A percentile compares a stretch with the other conserved stretches of the same genome.
Evolutionary conservation across 2,329 filamentous ascomycete genomes (phyloP).

Genomic region (Thermothelomyces thermophilus): DNA sequence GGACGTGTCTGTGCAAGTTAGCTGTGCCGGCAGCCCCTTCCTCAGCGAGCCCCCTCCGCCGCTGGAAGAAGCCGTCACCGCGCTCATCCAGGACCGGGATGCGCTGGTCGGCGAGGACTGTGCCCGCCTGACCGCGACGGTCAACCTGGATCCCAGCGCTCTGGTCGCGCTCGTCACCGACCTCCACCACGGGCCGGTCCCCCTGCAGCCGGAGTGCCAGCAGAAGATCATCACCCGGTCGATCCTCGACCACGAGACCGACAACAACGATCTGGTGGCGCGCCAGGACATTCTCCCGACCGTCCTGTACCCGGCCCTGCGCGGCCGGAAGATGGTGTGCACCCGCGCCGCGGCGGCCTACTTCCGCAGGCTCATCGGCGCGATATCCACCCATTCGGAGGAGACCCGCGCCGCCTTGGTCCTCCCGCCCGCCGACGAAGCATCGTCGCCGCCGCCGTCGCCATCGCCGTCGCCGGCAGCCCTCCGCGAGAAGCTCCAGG

Average conservation of each 20-base stretch:
- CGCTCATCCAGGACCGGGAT: constrained; percentile 21
- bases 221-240: constrained; percentile 53
- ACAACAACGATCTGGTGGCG: constrained; percentile 44
- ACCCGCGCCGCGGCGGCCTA: constrained; percentile 58
- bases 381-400: constrained; percentile 57
- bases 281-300: constrained; percentile 34
- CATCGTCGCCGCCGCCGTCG: too few relatives aligned
- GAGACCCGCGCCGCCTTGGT: constrained; percentile 51
- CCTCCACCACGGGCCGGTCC: constrained; percentile 51
- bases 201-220: constrained; percentile 39
- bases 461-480: not conserved
- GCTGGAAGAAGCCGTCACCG: constrained; percentile 21
- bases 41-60: constrained; percentile 18
- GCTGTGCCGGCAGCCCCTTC: constrained; percentile 26
- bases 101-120: constrained; percentile 23
- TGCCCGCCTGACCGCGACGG: constrained; percentile 26
- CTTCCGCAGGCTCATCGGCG: constrained; percentile 60
- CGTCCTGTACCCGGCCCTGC: constrained; percentile 57
- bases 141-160: constrained; percentile 63
- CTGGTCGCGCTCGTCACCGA: constrained; percentile 68
- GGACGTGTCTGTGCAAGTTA: constrained; percentile 23
- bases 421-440: constrained; percentile 30
- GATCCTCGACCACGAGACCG: constrained; percentile 46
- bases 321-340: constrained; percentile 52
- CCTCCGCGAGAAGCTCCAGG: constrained; percentile 28